Conservation (phyloP, 1,284 basidiomycete genomes). For the Bondarzewia mesenterica region DNA sequence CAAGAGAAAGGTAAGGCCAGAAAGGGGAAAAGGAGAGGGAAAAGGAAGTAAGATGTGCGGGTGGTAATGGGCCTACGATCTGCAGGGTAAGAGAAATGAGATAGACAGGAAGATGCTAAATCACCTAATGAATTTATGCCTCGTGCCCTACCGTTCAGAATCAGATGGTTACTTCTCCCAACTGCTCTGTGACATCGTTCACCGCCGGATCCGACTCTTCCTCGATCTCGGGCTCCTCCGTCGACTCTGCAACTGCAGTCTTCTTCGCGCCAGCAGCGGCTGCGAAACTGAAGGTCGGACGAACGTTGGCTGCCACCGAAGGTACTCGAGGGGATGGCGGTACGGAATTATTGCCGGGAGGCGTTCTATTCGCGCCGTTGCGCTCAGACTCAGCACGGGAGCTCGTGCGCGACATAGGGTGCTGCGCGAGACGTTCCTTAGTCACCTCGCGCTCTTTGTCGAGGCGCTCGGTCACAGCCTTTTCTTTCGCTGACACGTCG, state of each 20-base stretch:
- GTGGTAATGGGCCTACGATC: background rate
- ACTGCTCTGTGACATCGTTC: constrained; percentile 28
- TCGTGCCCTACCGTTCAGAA: background rate
- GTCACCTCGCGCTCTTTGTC: constrained; percentile 53
- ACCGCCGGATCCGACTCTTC: constrained; percentile 16
- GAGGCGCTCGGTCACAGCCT: constrained; percentile 61
- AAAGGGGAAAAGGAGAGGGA: constrained; percentile 1
- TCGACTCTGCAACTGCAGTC: constrained; percentile 10
- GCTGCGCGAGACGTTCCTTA: constrained; percentile 43
- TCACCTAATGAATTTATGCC: too few species aligned
- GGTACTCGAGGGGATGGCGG: constrained; percentile 10
- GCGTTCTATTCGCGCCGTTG: constrained; percentile 1
- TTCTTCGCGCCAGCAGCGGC: constrained; percentile 44
- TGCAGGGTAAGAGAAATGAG: constrained; percentile 8
- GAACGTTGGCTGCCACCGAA: constrained; percentile 35
- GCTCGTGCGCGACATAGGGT: constrained; percentile 63
- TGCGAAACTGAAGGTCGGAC: constrained; percentile 66
- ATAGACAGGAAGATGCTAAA: constrained; percentile 12
- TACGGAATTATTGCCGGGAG: constrained; percentile 9
- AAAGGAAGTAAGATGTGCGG: background rate
- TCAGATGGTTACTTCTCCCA: constrained; percentile 32
- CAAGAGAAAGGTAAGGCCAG: constrained; percentile 5
- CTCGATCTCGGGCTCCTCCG: constrained; percentile 15
- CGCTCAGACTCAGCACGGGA: constrained; percentile 60
- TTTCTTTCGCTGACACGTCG: constrained; percentile 73